Conservation (phyloP, 2,329 filamentous ascomycete species). For the Phialocephala sp. region DNA sequence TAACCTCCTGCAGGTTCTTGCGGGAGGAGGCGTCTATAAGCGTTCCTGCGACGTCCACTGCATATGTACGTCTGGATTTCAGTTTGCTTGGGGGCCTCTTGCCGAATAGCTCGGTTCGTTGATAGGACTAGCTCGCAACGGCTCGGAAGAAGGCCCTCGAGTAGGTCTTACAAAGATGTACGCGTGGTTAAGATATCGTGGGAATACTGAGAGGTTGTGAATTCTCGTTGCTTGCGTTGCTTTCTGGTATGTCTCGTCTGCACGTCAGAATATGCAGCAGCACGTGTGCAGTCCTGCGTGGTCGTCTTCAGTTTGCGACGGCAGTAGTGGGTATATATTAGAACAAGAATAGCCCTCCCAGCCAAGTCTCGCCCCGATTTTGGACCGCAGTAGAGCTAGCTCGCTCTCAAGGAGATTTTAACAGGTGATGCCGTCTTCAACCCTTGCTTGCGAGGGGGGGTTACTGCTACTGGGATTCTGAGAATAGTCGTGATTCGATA, state of each 20-base stretch:
- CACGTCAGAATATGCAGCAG: slow-evolving; percentile 34
- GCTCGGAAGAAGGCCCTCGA: slow-evolving; percentile 22
- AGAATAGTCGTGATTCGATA: slow-evolving; percentile 32
- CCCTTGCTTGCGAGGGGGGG: slow-evolving; percentile 22
- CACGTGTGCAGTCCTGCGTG: slow-evolving; percentile 31
- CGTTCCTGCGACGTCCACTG: slow-evolving; percentile 37
- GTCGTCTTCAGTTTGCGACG: slow-evolving; percentile 19
- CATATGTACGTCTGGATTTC: slow-evolving; percentile 37
- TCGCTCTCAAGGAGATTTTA: slow-evolving; percentile 26
- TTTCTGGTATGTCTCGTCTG: slow-evolving; percentile 28
- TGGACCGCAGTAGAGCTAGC: slow-evolving; percentile 14
- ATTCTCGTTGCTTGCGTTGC: slow-evolving; percentile 9
- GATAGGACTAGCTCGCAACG: slow-evolving; percentile 34
- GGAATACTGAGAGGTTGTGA: slow-evolving; percentile 8
- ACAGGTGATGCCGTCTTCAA: slow-evolving; percentile 30
- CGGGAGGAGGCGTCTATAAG: slow-evolving; percentile 36
- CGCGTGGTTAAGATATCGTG: slow-evolving; percentile 11
- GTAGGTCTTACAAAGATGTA: slow-evolving; percentile 15
- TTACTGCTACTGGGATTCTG: slow-evolving; percentile 26
- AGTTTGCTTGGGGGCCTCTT: slow-evolving; percentile 33
- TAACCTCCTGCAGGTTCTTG: slow-evolving; percentile 28
- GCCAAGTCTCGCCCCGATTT: slow-evolving; percentile 12
- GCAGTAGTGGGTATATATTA: slow-evolving; percentile 26
- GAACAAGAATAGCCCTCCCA: slow-evolving; percentile 22
- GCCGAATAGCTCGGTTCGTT: slow-evolving; percentile 39